phyloP scores from a whole-genome alignment of 306 rosid genomes.

The Ochetophila trinervis region DNA sequence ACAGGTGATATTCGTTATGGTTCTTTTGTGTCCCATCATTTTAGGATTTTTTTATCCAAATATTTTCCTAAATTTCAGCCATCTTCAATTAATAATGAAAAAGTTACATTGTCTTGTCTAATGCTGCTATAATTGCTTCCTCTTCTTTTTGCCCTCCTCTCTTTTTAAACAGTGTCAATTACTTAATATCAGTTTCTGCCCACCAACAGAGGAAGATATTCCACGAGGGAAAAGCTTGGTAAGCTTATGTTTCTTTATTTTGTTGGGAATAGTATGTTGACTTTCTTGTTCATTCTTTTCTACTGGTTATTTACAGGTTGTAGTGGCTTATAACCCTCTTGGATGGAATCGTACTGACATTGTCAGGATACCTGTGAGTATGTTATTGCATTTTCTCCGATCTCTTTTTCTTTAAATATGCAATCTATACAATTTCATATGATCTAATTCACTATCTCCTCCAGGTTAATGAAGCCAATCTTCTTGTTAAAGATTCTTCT shows the following conservation, averaged over 20 bases:
- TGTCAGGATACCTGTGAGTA: constrained; percentile 74
- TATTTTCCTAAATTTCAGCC: not conserved
- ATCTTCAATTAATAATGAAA: not conserved
- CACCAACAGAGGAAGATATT: constrained; percentile 65
- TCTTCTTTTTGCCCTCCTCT: not conserved
- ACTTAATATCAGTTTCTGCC: constrained; percentile 89
- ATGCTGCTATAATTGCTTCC: not conserved
- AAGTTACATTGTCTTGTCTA: constrained; percentile 12
- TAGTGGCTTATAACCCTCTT: constrained; percentile 82
- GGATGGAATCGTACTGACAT: constrained; percentile 86
- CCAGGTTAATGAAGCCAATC: constrained; percentile 72
- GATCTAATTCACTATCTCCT: constrained; percentile 28
- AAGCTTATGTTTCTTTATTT: constrained; percentile 17
- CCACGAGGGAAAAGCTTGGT: constrained; percentile 72
- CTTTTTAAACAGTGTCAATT: constrained; percentile 64
- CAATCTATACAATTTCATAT: not conserved
- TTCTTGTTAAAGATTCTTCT: constrained; percentile 64
- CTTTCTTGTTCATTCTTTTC: not conserved
- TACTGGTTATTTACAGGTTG: constrained; percentile 48
- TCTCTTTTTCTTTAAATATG: not conserved
- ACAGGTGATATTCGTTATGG: constrained; percentile 42
- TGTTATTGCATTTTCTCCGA: not conserved
- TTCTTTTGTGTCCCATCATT: constrained; percentile 2
- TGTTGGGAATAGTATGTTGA: not conserved
- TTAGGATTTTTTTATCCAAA: constrained; percentile 2